Evolutionary conservation across 2,329 filamentous ascomycete genomes (phyloP).

Genomic region (Aureobasidium vineae): DNA sequence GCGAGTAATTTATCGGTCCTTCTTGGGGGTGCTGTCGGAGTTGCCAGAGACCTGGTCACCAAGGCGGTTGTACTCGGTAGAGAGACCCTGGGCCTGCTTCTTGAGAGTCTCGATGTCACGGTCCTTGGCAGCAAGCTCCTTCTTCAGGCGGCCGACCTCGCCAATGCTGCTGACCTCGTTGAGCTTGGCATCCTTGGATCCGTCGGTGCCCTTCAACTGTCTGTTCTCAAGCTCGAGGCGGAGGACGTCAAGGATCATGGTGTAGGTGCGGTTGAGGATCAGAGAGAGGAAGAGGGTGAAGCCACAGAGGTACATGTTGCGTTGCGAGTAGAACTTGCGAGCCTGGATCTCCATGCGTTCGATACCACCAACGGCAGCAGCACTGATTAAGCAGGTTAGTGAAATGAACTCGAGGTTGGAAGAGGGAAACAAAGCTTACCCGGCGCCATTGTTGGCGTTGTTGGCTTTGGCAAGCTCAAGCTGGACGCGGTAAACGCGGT

Average conservation of each 20-base stretch:
- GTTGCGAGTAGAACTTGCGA: constrained; percentile 99
- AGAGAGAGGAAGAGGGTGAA: constrained; percentile 98
- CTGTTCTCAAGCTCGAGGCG: constrained; percentile 90
- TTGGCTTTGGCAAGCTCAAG: constrained; percentile 73
- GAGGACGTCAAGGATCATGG: constrained; percentile 90
- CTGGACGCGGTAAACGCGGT: constrained; percentile 94
- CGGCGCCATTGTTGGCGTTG: constrained; percentile 56
- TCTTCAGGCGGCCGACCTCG: constrained; percentile 67
- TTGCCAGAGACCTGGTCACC: constrained; percentile 72
- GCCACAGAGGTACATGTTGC: constrained; percentile 99
- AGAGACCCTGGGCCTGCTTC: constrained; percentile 85
- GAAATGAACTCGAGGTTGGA: neutral
- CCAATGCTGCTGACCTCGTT: constrained; percentile 70
- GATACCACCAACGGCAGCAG: constrained; percentile 72
- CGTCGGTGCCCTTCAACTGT: constrained; percentile 66
- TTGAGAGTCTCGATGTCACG: constrained; percentile 81
- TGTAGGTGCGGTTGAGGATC: constrained; percentile 98
- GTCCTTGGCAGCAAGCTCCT: constrained; percentile 70
- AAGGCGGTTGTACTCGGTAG: constrained; percentile 80
- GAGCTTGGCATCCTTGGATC: constrained; percentile 69
- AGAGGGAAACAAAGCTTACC: constrained; percentile 44
- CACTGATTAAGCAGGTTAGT: constrained; percentile 46
- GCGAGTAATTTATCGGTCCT: constrained; percentile 50
- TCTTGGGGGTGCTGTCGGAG: constrained; percentile 52
- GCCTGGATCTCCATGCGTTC: constrained; percentile 98